Evolutionary conservation across 139 green algal species (phyloP).

Genomic region (Pseudopediastrum boryanum): DNA sequence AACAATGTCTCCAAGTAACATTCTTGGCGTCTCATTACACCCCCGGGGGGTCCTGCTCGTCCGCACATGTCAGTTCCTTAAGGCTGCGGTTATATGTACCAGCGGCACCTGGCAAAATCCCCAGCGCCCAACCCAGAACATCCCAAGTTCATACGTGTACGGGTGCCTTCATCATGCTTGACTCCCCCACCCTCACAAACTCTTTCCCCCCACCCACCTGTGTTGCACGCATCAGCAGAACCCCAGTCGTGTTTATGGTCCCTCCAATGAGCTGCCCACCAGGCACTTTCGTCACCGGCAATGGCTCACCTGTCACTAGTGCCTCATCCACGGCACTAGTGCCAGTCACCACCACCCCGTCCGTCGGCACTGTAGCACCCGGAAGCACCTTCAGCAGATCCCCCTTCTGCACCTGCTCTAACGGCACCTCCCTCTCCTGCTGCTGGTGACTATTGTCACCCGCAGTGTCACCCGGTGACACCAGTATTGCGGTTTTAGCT

Average conservation of each 20-base stretch:
- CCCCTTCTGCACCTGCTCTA: slow-evolving; percentile 76
- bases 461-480: slow-evolving; percentile 50
- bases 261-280: slow-evolving; percentile 84
- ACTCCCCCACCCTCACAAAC: no score
- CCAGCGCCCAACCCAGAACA: no score
- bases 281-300: slow-evolving; percentile 71
- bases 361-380: slow-evolving; percentile 78
- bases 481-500: slow-evolving; percentile 74
- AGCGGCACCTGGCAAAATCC: no score
- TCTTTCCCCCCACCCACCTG: no score
- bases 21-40: no score
- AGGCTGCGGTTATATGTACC: no score
- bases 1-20: no score
- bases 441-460: neutral
- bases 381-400: slow-evolving; percentile 72
- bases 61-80: no score
- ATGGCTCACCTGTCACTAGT: slow-evolving; percentile 95
- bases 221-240: slow-evolving; percentile 64
- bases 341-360: slow-evolving; percentile 85
- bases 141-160: no score
- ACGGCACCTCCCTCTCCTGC: slow-evolving; percentile 75
- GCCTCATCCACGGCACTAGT: slow-evolving; percentile 87
- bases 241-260: slow-evolving; percentile 83
- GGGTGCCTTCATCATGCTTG: no score
- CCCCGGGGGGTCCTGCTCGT: no score